These are phyloP conservation scores for Thelonectria rubi DNA, from an alignment of 2,329 filamentous ascomycete genomes.

Conservation along the genomic window DNA sequence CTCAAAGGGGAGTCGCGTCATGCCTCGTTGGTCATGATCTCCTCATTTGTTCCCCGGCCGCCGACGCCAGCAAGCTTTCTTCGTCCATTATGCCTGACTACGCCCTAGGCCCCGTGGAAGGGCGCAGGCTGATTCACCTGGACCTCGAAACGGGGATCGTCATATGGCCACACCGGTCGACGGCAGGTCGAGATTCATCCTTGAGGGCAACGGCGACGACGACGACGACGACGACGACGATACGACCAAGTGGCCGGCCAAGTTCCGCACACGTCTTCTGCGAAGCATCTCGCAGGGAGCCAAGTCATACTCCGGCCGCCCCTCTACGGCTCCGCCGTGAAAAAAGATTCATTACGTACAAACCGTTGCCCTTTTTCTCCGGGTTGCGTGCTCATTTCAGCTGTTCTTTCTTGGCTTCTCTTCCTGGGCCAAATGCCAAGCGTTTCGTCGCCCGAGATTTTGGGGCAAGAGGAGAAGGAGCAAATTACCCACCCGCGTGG, in stretches of 20 bases:
- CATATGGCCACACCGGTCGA: slow-evolving; percentile 5
- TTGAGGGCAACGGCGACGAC: not conserved
- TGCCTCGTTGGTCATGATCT: slow-evolving; percentile 35
- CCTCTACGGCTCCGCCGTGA: slow-evolving; percentile 22
- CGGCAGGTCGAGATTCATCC: not conserved
- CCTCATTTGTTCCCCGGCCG: slow-evolving; percentile 23
- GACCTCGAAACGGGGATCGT: not conserved
- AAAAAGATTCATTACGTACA: slow-evolving; percentile 25
- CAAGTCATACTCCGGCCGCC: slow-evolving; percentile 16
- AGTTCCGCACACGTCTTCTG: slow-evolving; percentile 20
- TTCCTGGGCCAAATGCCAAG: slow-evolving; percentile 12
- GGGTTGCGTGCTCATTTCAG: slow-evolving; percentile 13
- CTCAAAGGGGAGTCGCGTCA: slow-evolving; percentile 19
- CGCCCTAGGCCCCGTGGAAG: slow-evolving; percentile 2
- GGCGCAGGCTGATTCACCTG: not conserved
- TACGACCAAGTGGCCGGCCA: slow-evolving; percentile 12
- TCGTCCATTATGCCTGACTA: slow-evolving; percentile 1
- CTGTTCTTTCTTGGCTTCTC: not conserved
- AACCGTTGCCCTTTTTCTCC: slow-evolving; percentile 9
- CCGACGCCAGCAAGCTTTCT: slow-evolving; percentile 28
- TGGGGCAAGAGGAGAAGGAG: too few species aligned
- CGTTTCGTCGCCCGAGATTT: slow-evolving; percentile 14
- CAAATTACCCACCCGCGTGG: slow-evolving; percentile 9
- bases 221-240: not conserved
- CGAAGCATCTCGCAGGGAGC: slow-evolving; percentile 8